Percentiles rank a stretch among this genome's conserved stretches.
phyloP scores from a whole-genome alignment of 139 green algal genomes.

The Parachlorella kessleri region DNA sequence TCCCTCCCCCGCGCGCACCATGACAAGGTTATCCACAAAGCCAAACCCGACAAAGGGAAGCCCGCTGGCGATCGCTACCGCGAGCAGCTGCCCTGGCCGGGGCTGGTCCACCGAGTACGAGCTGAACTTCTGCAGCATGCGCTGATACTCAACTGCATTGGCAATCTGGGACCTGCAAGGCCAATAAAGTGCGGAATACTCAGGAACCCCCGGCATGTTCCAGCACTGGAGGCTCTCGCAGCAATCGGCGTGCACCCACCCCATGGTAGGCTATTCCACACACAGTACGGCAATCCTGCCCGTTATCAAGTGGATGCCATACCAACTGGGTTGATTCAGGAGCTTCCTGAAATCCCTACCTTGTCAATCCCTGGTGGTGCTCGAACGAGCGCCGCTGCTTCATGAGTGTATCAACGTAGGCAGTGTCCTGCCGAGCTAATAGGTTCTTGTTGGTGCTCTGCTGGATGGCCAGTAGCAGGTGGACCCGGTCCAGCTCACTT shows the following conservation, averaged over 20 bases:
- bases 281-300: too few species aligned
- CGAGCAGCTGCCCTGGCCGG: conserved; percentile 22
- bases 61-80: conserved; percentile 39
- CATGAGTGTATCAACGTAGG: conserved; percentile 34
- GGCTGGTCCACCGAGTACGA: conserved; percentile 15
- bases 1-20: too few species aligned
- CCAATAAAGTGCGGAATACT: too few species aligned
- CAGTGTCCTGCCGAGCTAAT: conserved; percentile 1
- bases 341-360: conserved; percentile 2
- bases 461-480: conserved; percentile 44
- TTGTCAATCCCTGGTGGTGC: conserved; percentile 8
- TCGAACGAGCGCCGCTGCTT: conserved; percentile 6
- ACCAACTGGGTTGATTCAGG: too few species aligned
- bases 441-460: neutral
- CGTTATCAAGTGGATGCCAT: too few species aligned
- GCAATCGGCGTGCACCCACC: too few species aligned
- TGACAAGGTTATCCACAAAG: conserved; percentile 63
- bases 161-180: conserved; percentile 36
- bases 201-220: too few species aligned
- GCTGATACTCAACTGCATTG: conserved; percentile 34
- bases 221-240: too few species aligned
- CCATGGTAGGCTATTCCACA: too few species aligned
- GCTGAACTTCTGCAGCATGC: conserved; percentile 14
- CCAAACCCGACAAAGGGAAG: conserved; percentile 71
- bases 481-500: conserved; percentile 36